Percentiles rank a stretch among this genome's conserved stretches.
Evolutionary conservation across 345 rosid genomes (phyloP).

Genomic region (Cardamine resedifolia): DNA sequence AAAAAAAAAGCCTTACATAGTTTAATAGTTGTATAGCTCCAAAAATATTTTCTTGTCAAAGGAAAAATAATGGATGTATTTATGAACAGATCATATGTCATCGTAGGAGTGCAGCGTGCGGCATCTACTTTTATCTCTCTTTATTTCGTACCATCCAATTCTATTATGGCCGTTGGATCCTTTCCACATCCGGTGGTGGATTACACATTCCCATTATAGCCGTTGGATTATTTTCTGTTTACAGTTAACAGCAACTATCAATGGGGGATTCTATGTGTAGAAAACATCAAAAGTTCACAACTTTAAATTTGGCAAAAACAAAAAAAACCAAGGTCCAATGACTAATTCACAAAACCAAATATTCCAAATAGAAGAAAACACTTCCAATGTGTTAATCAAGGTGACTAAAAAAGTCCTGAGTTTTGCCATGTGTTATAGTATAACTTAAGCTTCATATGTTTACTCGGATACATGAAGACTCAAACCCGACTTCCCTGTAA

Average conservation of each 20-base stretch:
- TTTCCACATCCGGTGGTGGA: too few relatives aligned
- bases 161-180: constrained; percentile 7
- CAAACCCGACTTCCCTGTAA: too few relatives aligned
- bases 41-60: not conserved
- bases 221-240: constrained; percentile 15
- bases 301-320: too few relatives aligned
- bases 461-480: too few relatives aligned
- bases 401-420: too few relatives aligned
- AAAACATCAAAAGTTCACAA: not conserved
- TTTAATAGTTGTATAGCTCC: too few relatives aligned
- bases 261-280: not conserved
- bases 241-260: constrained; percentile 1
- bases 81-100: not conserved
- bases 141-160: constrained; percentile 9
- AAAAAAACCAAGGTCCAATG: not conserved
- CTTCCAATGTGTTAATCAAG: too few relatives aligned
- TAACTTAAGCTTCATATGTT: too few relatives aligned
- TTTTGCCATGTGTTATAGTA: too few relatives aligned
- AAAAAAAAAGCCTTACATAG: not conserved
- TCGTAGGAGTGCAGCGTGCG: not conserved
- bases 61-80: not conserved
- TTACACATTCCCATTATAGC: not conserved
- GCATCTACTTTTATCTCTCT: not conserved
- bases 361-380: too few relatives aligned
- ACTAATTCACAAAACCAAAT: not conserved